Evolutionary conservation across 352 stramenopile genomes (phyloP).

Genomic region (Phytophthora crassamura): DNA sequence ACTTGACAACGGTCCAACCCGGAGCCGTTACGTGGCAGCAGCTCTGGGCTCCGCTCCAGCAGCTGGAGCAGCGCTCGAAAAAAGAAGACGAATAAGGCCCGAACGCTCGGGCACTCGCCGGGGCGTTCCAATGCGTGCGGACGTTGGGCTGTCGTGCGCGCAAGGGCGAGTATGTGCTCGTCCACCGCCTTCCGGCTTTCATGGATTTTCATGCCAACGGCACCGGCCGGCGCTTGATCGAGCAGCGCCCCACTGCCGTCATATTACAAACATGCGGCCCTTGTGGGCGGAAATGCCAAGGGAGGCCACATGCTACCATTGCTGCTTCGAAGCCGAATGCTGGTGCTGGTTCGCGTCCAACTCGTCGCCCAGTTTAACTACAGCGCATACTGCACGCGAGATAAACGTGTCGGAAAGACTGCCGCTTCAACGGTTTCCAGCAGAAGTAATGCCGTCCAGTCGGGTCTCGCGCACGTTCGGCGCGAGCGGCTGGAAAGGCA

Average conservation of each 20-base stretch:
- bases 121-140: slow-evolving; percentile 34
- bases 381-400: slow-evolving; percentile 7
- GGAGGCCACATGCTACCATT: slow-evolving; percentile 19
- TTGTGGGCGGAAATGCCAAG: slow-evolving; percentile 25
- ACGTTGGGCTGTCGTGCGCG: slow-evolving; percentile 16
- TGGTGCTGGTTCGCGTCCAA: slow-evolving; percentile 24
- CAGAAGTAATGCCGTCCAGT: slow-evolving; percentile 35
- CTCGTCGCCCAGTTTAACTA: slow-evolving; percentile 7
- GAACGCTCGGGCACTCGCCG: slow-evolving; percentile 15
- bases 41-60: slow-evolving; percentile 8
- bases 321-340: background rate
- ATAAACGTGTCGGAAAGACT: slow-evolving; percentile 14
- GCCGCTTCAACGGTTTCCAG: slow-evolving; percentile 13
- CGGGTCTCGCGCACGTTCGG: slow-evolving; percentile 44
- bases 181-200: slow-evolving; percentile 14
- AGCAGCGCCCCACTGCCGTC: slow-evolving; percentile 7
- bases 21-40: slow-evolving; percentile 33
- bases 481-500: slow-evolving; percentile 53
- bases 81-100: slow-evolving; percentile 31
- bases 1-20: slow-evolving; percentile 1
- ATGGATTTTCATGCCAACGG: slow-evolving; percentile 22
- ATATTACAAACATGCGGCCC: slow-evolving; percentile 35
- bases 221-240: too few species aligned
- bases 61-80: slow-evolving; percentile 31
- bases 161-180: slow-evolving; percentile 12